Conservation (phyloP, 352 stramenopile species). For the Pythium folliculosum region DNA sequence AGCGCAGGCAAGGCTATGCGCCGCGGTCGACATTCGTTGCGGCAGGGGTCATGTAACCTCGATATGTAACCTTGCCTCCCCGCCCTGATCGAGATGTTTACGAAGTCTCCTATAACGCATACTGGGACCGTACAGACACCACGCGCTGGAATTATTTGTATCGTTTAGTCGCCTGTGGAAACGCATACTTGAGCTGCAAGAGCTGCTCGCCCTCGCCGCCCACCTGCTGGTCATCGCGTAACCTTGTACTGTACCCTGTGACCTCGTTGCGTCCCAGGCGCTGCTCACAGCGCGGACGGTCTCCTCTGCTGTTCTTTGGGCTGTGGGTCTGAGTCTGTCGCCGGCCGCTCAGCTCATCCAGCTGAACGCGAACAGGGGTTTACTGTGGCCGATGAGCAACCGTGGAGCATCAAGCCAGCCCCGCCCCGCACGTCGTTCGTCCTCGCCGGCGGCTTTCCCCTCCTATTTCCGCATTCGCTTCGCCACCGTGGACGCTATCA, state of each 20-base stretch:
- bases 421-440: neutral
- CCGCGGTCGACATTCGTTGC: conserved; percentile 9
- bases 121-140: neutral
- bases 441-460: neutral
- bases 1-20: neutral
- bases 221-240: too few species aligned
- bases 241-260: too few species aligned
- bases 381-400: neutral
- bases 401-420: neutral
- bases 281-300: neutral
- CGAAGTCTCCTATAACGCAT: neutral
- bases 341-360: neutral
- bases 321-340: neutral
- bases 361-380: neutral
- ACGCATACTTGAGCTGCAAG: too few species aligned
- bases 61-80: neutral
- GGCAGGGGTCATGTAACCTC: neutral
- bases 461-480: neutral
- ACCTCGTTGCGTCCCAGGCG: neutral
- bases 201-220: too few species aligned
- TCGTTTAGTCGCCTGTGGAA: too few species aligned
- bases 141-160: too few species aligned
- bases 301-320: neutral
- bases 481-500: neutral
- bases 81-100: neutral